Evolutionary conservation across 2,329 filamentous ascomycete species (phyloP).

Genomic region (Fragosphaeria purpurea): DNA sequence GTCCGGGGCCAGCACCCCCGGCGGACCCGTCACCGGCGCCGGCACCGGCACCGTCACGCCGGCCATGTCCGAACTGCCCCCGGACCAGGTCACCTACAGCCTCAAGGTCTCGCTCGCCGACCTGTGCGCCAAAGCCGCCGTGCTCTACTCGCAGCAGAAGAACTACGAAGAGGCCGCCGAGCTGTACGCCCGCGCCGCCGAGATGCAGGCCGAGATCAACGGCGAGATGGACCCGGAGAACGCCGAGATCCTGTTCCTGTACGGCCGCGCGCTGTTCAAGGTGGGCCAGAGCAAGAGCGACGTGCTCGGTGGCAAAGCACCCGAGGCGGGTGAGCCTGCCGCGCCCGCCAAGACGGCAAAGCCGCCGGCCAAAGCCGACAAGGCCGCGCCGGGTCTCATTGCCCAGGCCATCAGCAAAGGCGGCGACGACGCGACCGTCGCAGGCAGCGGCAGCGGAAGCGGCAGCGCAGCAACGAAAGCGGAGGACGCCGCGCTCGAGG

Average conservation of each 20-base stretch:
- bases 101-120: constrained; percentile 60
- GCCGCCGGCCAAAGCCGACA: constrained; percentile 30
- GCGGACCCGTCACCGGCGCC: constrained; percentile 19
- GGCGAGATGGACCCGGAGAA: constrained; percentile 87
- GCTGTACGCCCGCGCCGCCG: constrained; percentile 77
- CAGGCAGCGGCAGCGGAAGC: background rate
- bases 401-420: constrained; percentile 33
- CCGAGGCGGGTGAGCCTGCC: constrained; percentile 40
- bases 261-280: constrained; percentile 88
- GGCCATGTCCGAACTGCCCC: constrained; percentile 20
- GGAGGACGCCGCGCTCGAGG: constrained; percentile 22
- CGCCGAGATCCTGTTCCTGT: constrained; percentile 86
- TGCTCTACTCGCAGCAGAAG: constrained; percentile 82
- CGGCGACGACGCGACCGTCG: background rate
- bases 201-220: constrained; percentile 83
- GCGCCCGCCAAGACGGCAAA: constrained; percentile 33
- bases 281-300: constrained; percentile 91
- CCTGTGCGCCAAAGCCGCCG: constrained; percentile 68
- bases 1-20: constrained; percentile 18
- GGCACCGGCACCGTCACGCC: constrained; percentile 23
- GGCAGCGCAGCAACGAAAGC: constrained; percentile 15
- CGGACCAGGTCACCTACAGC: constrained; percentile 22
- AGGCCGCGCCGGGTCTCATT: constrained; percentile 29
- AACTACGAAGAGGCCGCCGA: constrained; percentile 71
- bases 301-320: constrained; percentile 74